Evolutionary conservation across 768 basidiomycete species (phyloP).

Genomic region (Tricholoma sp.): DNA sequence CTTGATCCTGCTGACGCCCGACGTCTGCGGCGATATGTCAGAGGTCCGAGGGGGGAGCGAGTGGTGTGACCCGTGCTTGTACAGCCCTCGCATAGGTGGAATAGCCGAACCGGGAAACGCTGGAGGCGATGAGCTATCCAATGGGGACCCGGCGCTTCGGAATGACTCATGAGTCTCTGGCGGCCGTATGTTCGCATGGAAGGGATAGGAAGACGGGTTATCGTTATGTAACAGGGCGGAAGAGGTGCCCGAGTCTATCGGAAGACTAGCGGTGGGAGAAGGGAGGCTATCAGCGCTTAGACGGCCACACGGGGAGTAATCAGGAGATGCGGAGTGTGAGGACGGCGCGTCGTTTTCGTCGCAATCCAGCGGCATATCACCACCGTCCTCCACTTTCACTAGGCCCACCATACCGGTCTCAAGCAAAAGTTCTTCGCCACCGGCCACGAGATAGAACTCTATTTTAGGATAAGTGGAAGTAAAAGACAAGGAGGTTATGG

Average conservation of each 20-base stretch:
- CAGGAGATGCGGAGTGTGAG: slow-evolving; percentile 37
- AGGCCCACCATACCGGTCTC: slow-evolving; percentile 43
- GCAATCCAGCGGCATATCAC: slow-evolving; percentile 39
- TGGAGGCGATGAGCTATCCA: background rate
- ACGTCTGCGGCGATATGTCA: slow-evolving; percentile 12
- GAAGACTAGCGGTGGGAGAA: slow-evolving; percentile 32
- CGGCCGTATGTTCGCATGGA: background rate
- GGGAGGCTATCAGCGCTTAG: slow-evolving; percentile 41
- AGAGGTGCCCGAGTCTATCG: slow-evolving; percentile 4
- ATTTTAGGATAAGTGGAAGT: slow-evolving; percentile 2
- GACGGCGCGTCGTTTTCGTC: slow-evolving; percentile 35
- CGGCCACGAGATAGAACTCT: slow-evolving; percentile 79
- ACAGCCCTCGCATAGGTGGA: background rate
- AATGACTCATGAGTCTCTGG: background rate
- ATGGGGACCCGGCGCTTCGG: background rate
- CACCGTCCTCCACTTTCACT: slow-evolving; percentile 53
- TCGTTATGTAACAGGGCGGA: background rate
- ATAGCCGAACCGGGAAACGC: background rate
- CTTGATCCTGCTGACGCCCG: slow-evolving; percentile 27
- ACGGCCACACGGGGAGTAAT: slow-evolving; percentile 39
- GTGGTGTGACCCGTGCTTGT: background rate
- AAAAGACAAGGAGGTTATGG: background rate
- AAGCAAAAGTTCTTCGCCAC: slow-evolving; percentile 66
- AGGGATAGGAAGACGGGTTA: background rate
- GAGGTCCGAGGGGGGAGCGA: background rate